These are phyloP conservation scores for Candida corydali DNA, from an alignment of 805 yeast genomes.

Conservation along the genomic window DNA sequence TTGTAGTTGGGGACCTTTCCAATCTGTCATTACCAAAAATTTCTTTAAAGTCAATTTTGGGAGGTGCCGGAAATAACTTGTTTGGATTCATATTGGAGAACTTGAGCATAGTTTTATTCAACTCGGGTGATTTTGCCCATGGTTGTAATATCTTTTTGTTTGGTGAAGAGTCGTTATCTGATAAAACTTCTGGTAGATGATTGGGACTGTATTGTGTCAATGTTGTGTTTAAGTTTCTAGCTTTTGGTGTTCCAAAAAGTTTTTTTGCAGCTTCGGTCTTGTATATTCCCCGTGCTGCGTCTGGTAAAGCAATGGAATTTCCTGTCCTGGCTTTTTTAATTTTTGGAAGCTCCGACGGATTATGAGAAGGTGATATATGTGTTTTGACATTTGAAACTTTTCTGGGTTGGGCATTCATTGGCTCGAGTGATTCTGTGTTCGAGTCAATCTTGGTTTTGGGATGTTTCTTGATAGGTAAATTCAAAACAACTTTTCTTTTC, in stretches of 20 bases:
- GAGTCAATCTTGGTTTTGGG: neutral
- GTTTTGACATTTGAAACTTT: neutral
- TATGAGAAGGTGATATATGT: neutral
- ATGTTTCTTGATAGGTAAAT: slow-evolving; percentile 2
- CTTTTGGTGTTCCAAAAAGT: slow-evolving; percentile 1
- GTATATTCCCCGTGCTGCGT: slow-evolving; percentile 30
- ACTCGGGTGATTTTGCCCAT: slow-evolving; percentile 40
- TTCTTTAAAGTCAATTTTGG: neutral
- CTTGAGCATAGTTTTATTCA: slow-evolving; percentile 20
- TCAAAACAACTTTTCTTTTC: slow-evolving; percentile 16
- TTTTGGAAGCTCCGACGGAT: slow-evolving; percentile 1
- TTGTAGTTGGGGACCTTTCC: slow-evolving; percentile 1
- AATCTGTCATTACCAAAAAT: neutral
- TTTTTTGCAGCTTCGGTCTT: neutral
- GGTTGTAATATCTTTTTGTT: slow-evolving; percentile 19
- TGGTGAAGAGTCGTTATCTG: slow-evolving; percentile 34
- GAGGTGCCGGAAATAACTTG: slow-evolving; percentile 2
- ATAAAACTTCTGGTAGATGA: slow-evolving; percentile 35
- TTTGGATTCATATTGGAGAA: slow-evolving; percentile 3
- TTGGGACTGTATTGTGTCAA: slow-evolving; percentile 12
- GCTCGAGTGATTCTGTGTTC: neutral
- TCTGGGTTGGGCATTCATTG: neutral
- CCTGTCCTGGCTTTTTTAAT: slow-evolving; percentile 12
- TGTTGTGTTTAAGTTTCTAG: neutral
- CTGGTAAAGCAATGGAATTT: slow-evolving; percentile 34